Evolutionary conservation across 2,329 filamentous ascomycete genomes (phyloP).

Genomic region (Ciborinia camelliae): DNA sequence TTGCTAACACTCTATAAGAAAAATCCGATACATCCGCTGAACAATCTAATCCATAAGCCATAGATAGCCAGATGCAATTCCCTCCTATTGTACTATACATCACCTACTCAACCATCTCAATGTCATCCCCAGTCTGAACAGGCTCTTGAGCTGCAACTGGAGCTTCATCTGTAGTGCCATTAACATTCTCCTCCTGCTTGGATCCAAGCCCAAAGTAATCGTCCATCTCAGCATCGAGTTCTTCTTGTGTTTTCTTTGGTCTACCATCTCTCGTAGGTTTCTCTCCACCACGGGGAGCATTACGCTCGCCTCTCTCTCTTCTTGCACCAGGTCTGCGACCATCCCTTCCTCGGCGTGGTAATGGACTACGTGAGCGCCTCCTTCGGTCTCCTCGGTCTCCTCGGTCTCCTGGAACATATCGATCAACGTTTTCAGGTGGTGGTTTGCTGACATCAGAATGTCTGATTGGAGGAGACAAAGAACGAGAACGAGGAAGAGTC

Average conservation of each 20-base stretch:
- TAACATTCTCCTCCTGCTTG: constrained; percentile 38
- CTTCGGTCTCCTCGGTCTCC: constrained; percentile 4
- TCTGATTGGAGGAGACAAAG: constrained; percentile 47
- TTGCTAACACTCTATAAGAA: background rate
- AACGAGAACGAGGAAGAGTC: constrained; percentile 60
- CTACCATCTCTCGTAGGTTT: constrained; percentile 48
- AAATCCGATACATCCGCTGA: background rate
- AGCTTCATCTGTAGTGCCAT: constrained; percentile 35
- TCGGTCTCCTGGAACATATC: constrained; percentile 39
- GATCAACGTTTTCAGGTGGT: constrained; percentile 37
- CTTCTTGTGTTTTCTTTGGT: constrained; percentile 81
- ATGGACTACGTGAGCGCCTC: constrained; percentile 57
- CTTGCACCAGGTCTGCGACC: constrained; percentile 51
- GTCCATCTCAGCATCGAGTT: constrained; percentile 94
- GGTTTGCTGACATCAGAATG: constrained; percentile 38
- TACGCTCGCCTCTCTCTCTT: constrained; percentile 39
- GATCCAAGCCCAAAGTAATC: constrained; percentile 69
- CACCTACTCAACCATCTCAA: constrained; percentile 61
- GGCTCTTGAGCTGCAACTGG: constrained; percentile 33
- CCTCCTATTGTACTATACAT: background rate
- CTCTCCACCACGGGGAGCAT: constrained; percentile 43
- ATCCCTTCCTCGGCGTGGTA: constrained; percentile 48
- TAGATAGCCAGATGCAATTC: background rate
- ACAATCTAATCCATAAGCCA: background rate
- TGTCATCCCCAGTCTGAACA: constrained; percentile 48